Evolutionary conservation across 345 rosid genomes (phyloP).

Genomic region (Euphorbia peplus): DNA sequence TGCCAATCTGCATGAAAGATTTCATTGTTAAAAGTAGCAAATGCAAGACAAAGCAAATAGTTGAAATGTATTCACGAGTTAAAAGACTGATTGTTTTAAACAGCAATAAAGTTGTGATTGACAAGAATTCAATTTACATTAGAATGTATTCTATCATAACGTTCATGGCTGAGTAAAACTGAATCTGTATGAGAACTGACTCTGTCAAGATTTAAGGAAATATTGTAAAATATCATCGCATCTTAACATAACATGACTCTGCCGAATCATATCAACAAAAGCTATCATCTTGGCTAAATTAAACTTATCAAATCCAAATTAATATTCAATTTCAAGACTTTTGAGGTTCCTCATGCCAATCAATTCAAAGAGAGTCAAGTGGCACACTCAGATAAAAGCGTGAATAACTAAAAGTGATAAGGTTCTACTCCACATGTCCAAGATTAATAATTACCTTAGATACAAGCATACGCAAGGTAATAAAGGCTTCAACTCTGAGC

Average conservation of each 20-base stretch:
- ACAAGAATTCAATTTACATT: not conserved
- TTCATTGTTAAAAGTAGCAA: constrained; percentile 11
- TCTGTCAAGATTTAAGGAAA: not conserved
- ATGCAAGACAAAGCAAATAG: not conserved
- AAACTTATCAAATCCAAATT: not conserved
- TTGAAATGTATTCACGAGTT: constrained; percentile 1
- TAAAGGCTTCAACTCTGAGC: constrained; percentile 73
- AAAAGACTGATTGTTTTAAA: not conserved
- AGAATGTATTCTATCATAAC: not conserved
- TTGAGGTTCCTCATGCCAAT: not conserved
- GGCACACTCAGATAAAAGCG: not conserved
- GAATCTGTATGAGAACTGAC: not conserved
- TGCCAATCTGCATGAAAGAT: constrained; percentile 60
- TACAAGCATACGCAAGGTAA: constrained; percentile 70
- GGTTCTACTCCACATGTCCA: not conserved
- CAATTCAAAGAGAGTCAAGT: not conserved
- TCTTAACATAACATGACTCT: not conserved
- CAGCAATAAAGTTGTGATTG: not conserved
- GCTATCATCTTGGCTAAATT: not conserved
- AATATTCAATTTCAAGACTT: not conserved
- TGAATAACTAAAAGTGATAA: not conserved
- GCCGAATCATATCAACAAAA: constrained; percentile 6
- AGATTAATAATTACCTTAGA: constrained; percentile 59
- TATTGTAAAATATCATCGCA: not conserved
- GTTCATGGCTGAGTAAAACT: not conserved